Evolutionary conservation across 1,139 yeast genomes (phyloP).

Genomic region (Saccharomyces hybrid): DNA sequence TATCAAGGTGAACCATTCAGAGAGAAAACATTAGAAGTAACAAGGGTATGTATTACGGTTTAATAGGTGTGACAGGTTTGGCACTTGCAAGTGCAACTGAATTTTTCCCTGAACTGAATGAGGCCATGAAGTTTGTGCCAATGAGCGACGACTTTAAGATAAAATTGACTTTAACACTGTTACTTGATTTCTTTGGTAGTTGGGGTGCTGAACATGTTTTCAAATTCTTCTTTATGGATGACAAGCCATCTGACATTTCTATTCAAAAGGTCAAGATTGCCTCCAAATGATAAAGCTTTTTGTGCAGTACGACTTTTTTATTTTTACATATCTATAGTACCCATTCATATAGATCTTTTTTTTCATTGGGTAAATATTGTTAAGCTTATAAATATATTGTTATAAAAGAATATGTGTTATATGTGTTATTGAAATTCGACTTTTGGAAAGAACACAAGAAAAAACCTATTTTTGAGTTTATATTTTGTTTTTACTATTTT

Average conservation of each 20-base stretch:
- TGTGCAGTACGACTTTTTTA: neutral
- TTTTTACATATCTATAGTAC: conserved; percentile 4
- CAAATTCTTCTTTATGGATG: conserved; percentile 83
- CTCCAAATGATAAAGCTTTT: conserved; percentile 1
- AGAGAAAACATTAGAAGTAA: conserved; percentile 84
- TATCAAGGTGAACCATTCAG: conserved; percentile 97
- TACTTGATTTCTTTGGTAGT: conserved; percentile 68
- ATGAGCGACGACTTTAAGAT: conserved; percentile 70
- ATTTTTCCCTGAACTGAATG: conserved; percentile 88
- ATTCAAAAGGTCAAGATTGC: conserved; percentile 17
- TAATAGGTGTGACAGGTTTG: conserved; percentile 80
- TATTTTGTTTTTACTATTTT: neutral
- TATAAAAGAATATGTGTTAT: conserved; percentile 27
- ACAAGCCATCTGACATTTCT: conserved; percentile 88
- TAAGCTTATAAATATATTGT: neutral
- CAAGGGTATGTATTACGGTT: conserved; percentile 95
- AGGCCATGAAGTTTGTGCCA: conserved; percentile 83
- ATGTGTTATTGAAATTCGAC: too few species aligned
- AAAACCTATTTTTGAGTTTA: neutral
- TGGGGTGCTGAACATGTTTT: conserved; percentile 74
- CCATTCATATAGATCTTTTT: neutral
- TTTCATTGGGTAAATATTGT: conserved; percentile 1
- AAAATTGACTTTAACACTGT: conserved; percentile 65
- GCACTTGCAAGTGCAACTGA: conserved; percentile 93
- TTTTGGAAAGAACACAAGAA: neutral